A percentile compares a stretch with the other conserved stretches of the same genome.
Conservation (phyloP, 306 rosid species). For the Medicago lupulina region DNA sequence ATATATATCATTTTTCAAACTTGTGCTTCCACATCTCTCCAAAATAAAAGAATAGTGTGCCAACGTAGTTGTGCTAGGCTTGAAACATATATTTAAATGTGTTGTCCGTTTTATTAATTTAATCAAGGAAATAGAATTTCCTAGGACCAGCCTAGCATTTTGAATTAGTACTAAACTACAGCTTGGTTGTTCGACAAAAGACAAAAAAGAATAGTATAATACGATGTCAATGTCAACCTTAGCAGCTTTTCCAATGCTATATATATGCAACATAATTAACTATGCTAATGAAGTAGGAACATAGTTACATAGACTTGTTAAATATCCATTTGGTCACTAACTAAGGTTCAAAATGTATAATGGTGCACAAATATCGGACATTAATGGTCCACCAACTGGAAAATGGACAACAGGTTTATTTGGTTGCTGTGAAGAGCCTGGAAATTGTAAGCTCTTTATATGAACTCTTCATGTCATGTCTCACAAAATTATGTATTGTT, state of each 20-base stretch:
- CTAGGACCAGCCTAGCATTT: constrained; percentile 37
- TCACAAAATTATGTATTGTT: neutral
- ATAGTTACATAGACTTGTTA: neutral
- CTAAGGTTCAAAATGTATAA: constrained; percentile 36
- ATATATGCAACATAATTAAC: constrained; percentile 18
- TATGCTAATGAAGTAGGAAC: neutral
- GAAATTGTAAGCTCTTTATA: constrained; percentile 39
- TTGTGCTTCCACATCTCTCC: too few species aligned
- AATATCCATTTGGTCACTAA: neutral
- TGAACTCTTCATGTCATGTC: neutral
- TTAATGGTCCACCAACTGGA: constrained; percentile 20
- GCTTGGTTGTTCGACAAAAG: constrained; percentile 3
- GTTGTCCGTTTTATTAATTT: neutral
- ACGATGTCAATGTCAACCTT: constrained; percentile 21
- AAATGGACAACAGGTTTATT: constrained; percentile 50
- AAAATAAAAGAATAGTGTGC: too few species aligned
- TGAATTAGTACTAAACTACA: neutral
- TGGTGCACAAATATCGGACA: neutral
- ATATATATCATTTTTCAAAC: neutral
- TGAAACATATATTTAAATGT: too few species aligned
- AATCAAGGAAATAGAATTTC: neutral
- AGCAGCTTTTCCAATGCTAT: constrained; percentile 23
- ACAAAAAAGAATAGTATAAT: neutral
- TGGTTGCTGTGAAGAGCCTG: constrained; percentile 47
- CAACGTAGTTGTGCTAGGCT: too few species aligned